Evolutionary conservation across 139 green algal genomes (phyloP), one percentile per base, ranked within the genome.

Genomic region (Deuterostichococcus epilithicus): DNA sequence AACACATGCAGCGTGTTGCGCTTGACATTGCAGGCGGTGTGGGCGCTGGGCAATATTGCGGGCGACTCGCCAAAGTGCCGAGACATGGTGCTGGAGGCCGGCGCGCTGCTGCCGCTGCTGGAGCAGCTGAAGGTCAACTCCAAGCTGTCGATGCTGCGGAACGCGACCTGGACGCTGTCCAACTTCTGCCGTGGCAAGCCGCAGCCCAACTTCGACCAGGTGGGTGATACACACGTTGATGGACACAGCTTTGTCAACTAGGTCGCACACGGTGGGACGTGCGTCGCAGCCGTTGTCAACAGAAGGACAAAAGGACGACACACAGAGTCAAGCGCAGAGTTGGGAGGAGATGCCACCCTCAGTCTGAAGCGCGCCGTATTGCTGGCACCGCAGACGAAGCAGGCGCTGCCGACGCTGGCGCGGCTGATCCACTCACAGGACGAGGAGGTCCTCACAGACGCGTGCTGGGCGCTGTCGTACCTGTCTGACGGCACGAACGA

Each of bases 171-270:
- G 96, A 99, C 96, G n/a, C 90, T 99, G 25, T 98, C 92, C 38
- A 99, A 99, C 86, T 99, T 99, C 84, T 99, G 96, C 90, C 87
- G 96, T 32, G 96, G 96, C 73, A 99, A 99, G 90, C 96, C 96
- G 13, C 90, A 91, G 82, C 90, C 90, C 1, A 23, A 63, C 18
- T 88, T 86, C 34, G 84, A 91, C 63, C 84, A 94, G 85, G 90
- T 96, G 59, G 33, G 22, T 10, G n/a, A n/a, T n/a, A n/a, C n/a
- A n/a, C n/a, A n/a, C 25, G 58, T 25, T 67, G 58, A 30, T 67
- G 22, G 58, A 25, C 68, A 73, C n/a, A 73, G n/a, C n/a, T 73
- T 18, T 73, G 20, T 73, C 32, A 45, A 45, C 32, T 73, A 45
- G n/a, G 20, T 32, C n/a, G 37, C 74, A 69, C 45, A 79, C 72